phyloP scores from a whole-genome alignment of 768 basidiomycete genomes.

The Phanerochaete carnosa region DNA sequence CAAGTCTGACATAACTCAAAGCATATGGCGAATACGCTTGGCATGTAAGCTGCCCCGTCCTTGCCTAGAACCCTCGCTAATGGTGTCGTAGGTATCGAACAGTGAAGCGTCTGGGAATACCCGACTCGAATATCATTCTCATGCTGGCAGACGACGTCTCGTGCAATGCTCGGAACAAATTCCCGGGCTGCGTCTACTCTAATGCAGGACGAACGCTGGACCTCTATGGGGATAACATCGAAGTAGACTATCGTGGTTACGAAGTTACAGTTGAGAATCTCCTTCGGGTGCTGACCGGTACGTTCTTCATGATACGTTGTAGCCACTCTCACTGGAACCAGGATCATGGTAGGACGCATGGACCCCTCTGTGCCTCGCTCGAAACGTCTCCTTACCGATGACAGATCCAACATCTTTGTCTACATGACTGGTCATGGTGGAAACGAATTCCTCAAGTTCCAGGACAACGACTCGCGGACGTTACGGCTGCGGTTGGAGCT shows the following conservation, averaged over 20 bases:
- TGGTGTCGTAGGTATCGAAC: constrained; percentile 81
- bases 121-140: constrained; percentile 97
- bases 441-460: constrained; percentile 98
- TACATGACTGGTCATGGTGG: constrained; percentile 99
- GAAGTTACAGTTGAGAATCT: constrained; percentile 98
- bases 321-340: neutral
- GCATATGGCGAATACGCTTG: constrained; percentile 99
- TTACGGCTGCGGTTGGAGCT: too few species aligned
- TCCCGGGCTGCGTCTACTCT: constrained; percentile 91
- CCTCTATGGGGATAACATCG: constrained; percentile 93
- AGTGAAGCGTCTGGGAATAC: constrained; percentile 95
- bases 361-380: constrained; percentile 83
- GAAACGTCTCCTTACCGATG: constrained; percentile 89
- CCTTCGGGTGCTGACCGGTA: constrained; percentile 87
- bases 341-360: constrained; percentile 62
- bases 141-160: constrained; percentile 98
- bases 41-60: constrained; percentile 63
- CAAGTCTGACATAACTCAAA: constrained; percentile 26
- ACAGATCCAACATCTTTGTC: constrained; percentile 89
- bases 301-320: constrained; percentile 17
- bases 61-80: neutral
- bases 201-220: constrained; percentile 79
- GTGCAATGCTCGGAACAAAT: constrained; percentile 89
- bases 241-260: constrained; percentile 97
- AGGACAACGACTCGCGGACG: constrained; percentile 77